Evolutionary conservation across 2,329 filamentous ascomycete genomes (phyloP), one percentile per base, ranked within the genome.

Genomic region (Apiospora sp.): DNA sequence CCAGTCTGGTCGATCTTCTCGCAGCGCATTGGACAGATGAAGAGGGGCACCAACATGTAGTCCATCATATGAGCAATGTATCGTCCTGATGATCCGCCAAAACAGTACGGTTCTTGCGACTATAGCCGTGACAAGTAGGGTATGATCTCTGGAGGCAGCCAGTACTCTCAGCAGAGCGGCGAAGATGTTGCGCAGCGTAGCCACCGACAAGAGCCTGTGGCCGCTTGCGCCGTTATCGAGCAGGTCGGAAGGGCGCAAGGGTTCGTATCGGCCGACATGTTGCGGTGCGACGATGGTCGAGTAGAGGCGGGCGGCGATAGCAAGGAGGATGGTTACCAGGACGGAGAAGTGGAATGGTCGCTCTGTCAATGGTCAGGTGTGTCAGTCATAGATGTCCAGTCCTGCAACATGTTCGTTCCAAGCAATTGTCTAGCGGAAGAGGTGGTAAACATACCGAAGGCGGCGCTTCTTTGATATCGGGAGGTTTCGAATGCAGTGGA

Each of bases 261-360:
- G 67, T 48, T 72, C 69, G 64, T 71, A 74, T 49, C 54, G 73
- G 16, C 73, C 49, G 49, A 73, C 75, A 58, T 67, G 61, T 44
- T 72, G 49, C 44, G 73, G 72, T 43, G 73, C 68, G 69, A 73
- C 41, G 44, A 73, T 73, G 54, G 71, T 73, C 41, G 77, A 73
- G 54, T 76, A 76, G 41, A 71, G 68, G 12, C 72, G 72, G 30
- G 79, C 73, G 27, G 75, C 69, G 41, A 76, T 49, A 22, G 79
- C 78, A 7, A 76, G 72, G 67, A 79, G 71, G 34, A 80, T 34
- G 43, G 80, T 73, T 2, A 78, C 78, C 16, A 80, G 37, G 70
- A 82, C 75, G 30, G 82, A 81, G 71, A 82, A 80, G 61, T 83
- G 82, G 22, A 83, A 75, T 3, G 81, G 81, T 12, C 81, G 78